These are phyloP conservation scores for Volvariella volvacea DNA, from an alignment of 1,284 basidiomycete species.

Conservation along the genomic window DNA sequence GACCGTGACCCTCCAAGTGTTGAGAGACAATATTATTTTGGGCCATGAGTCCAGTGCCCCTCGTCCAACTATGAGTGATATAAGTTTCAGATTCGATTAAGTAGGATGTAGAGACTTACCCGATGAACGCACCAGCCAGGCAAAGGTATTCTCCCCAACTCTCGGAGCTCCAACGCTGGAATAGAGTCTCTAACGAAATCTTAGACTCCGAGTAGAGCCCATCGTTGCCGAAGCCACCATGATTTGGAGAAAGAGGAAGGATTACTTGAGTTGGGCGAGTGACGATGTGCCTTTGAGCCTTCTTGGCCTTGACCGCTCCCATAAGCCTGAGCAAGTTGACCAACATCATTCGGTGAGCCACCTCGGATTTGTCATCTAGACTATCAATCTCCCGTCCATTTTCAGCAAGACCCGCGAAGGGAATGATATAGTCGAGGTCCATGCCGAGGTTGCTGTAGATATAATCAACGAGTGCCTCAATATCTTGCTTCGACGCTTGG, in stretches of 20 bases:
- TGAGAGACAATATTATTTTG: constrained; percentile 94
- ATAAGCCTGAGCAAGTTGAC: constrained; percentile 92
- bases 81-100: constrained; percentile 9
- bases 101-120: constrained; percentile 42
- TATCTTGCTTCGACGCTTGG: constrained; percentile 96
- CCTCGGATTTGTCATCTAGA: constrained; percentile 94
- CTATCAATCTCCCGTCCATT: constrained; percentile 98
- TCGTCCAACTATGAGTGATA: constrained; percentile 84
- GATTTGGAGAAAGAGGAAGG: constrained; percentile 95
- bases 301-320: constrained; percentile 96
- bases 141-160: constrained; percentile 99
- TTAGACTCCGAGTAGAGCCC: constrained; percentile 98
- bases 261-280: constrained; percentile 98
- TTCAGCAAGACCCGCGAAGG: constrained; percentile 97
- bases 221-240: constrained; percentile 96
- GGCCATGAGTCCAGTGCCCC: constrained; percentile 95
- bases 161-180: constrained; percentile 97
- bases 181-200: constrained; percentile 95
- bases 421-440: constrained; percentile 97
- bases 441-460: constrained; percentile 93
- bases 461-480: constrained; percentile 96
- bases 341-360: constrained; percentile 97
- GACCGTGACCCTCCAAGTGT: constrained; percentile 89
- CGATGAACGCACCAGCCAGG: constrained; percentile 96
- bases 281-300: constrained; percentile 92